Base-by-base conservation (phyloP, 2,329 filamentous ascomycete species). In the Sclerotinia spermophila region DNA sequence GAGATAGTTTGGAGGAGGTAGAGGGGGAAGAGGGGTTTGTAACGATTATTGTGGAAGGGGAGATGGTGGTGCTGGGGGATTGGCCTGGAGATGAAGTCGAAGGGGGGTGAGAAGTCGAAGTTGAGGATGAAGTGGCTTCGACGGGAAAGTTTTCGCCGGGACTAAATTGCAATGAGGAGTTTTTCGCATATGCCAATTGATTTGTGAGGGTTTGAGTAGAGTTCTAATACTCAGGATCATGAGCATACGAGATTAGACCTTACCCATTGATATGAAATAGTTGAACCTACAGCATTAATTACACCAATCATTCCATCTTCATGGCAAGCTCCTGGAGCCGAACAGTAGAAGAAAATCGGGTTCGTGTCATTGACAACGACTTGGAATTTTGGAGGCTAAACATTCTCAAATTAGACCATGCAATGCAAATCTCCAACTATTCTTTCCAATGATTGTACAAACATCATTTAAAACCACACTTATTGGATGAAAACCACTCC, bases 271-370 rank as follows among this genome's bases (percentile, higher is more conserved):
- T 11, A 33, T 17, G 5, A 21, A 19, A 51, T 17, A 15, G 33
- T 53, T 42, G n/a, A 30, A 69, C 83, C 71, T 82, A 89, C 86
- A 13, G 89, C 86, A 77, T 94, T 95, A 75, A 95, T 89, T 1
- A 87, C 90, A 4, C 92, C 92, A n/a, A 95, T 86, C 92, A 94
- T 95, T 42, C 86, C 84, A 66, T 90, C 85, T 3, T 72, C 38
- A 8, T 83, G 83, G 76, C 92, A 95, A 1, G 89, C 92, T 0
- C 83, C 85, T 0, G 87, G 84, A 0, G 90, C 90, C 0, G 89
- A 86, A 73, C 90, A 93, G 78, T 93, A 93, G 79, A 86, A 92
- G 78, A 90, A 92, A 10, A 89, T 85, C 0, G 90, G 90, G 27
- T 85, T 78, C 0, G 87, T 89, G 74, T 89, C 82, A 74, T 91